Evolutionary conservation across 2,329 filamentous ascomycete genomes (phyloP).

Genomic region (Stagonosporopsis chrysanthemi): DNA sequence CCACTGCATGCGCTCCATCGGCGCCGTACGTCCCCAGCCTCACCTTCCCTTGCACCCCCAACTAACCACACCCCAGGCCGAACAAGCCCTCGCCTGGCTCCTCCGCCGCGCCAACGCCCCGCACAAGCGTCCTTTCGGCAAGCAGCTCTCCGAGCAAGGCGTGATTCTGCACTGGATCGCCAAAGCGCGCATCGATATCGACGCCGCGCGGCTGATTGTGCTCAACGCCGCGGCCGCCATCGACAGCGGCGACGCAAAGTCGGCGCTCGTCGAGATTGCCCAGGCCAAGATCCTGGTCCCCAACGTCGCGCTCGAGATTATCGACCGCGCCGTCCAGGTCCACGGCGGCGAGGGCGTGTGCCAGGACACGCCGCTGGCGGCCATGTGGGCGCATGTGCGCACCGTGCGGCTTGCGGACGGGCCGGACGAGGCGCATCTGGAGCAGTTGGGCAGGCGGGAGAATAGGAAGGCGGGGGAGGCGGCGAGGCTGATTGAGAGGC

Average conservation of each 20-base stretch:
- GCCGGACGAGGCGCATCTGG: slow-evolving; percentile 81
- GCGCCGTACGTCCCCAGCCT: slow-evolving; percentile 65
- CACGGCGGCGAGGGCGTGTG: slow-evolving; percentile 87
- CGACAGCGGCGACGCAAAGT: slow-evolving; percentile 83
- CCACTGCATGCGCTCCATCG: slow-evolving; percentile 93
- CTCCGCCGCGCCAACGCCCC: slow-evolving; percentile 91
- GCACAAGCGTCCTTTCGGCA: slow-evolving; percentile 85
- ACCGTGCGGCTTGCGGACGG: slow-evolving; percentile 87
- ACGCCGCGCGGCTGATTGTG: slow-evolving; percentile 84
- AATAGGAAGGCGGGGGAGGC: slow-evolving; percentile 70
- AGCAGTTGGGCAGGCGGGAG: slow-evolving; percentile 80
- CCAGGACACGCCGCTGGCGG: slow-evolving; percentile 85
- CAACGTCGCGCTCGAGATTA: slow-evolving; percentile 78
- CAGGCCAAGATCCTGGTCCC: slow-evolving; percentile 92
- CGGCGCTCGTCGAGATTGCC: slow-evolving; percentile 86
- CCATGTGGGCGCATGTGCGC: slow-evolving; percentile 78
- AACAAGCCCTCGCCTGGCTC: slow-evolving; percentile 90
- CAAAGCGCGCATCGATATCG: slow-evolving; percentile 87
- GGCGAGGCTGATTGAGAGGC: slow-evolving; percentile 65
- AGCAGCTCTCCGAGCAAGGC: slow-evolving; percentile 82
- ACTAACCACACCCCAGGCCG: slow-evolving; percentile 61
- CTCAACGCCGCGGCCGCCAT: slow-evolving; percentile 94
- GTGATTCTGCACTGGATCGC: slow-evolving; percentile 81
- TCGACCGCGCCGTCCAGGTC: slow-evolving; percentile 89
- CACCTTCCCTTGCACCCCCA: neutral